Evolutionary conservation across 2,329 filamentous ascomycete species (phyloP).

Genomic region (Tetracladium maxilliforme): DNA sequence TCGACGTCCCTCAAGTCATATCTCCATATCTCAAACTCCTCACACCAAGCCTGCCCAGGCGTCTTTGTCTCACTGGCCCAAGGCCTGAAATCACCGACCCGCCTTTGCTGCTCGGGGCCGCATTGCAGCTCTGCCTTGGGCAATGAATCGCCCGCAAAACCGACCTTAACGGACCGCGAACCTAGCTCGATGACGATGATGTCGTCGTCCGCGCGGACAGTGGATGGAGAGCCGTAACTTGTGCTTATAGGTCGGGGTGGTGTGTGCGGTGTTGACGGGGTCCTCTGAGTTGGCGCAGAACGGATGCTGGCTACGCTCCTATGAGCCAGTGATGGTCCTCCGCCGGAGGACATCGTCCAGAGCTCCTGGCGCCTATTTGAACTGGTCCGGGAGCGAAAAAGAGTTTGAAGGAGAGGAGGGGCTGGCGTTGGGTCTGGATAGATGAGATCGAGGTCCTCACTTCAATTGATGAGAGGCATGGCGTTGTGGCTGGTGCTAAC

Average conservation of each 20-base stretch:
- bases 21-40: slow-evolving; percentile 62
- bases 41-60: slow-evolving; percentile 40
- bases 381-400: no score
- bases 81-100: slow-evolving; percentile 67
- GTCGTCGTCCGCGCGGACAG: slow-evolving; percentile 67
- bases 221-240: slow-evolving; percentile 41
- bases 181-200: slow-evolving; percentile 72
- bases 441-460: no score
- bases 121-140: slow-evolving; percentile 62
- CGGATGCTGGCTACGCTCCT: slow-evolving; percentile 44
- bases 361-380: slow-evolving; percentile 2
- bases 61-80: slow-evolving; percentile 42
- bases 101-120: slow-evolving; percentile 59
- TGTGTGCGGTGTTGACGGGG: slow-evolving; percentile 37
- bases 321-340: slow-evolving; percentile 33
- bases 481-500: no score
- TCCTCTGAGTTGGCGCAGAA: slow-evolving; percentile 10
- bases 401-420: no score
- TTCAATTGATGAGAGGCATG: no score
- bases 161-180: slow-evolving; percentile 61
- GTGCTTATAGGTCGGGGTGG: slow-evolving; percentile 35
- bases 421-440: no score
- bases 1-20: slow-evolving; percentile 61
- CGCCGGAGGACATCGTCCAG: slow-evolving; percentile 25
- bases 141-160: slow-evolving; percentile 70